Evolutionary conservation across 805 yeast species (phyloP).

Genomic region (Sungouiozyma ichnusensis): DNA sequence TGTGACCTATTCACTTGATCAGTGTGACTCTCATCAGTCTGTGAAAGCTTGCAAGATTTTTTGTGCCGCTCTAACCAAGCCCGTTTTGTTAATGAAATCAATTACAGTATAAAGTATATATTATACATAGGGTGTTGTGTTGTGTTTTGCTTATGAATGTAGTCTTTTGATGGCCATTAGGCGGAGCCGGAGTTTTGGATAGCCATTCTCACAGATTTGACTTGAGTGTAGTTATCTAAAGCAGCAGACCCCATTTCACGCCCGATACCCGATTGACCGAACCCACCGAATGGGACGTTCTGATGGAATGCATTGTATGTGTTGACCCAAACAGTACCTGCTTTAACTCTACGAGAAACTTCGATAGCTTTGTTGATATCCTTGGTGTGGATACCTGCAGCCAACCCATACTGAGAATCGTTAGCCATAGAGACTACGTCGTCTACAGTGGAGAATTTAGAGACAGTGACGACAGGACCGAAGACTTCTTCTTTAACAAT

Average conservation of each 20-base stretch:
- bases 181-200: conserved; percentile 4
- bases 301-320: conserved; percentile 82
- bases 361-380: conserved; percentile 66
- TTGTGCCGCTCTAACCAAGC: no score
- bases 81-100: not conserved
- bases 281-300: conserved; percentile 88
- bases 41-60: no score
- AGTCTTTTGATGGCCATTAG: conserved; percentile 1
- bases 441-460: conserved; percentile 73
- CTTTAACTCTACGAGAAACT: conserved; percentile 62
- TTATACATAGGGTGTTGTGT: not conserved
- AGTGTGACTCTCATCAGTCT: no score
- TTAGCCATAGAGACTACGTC: conserved; percentile 74
- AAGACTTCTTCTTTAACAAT: conserved; percentile 73
- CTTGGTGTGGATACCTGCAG: conserved; percentile 81
- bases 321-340: conserved; percentile 92
- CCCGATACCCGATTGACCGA: conserved; percentile 84
- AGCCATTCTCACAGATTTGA: conserved; percentile 54
- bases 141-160: no score
- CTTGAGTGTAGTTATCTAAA: conserved; percentile 73
- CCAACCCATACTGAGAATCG: conserved; percentile 74
- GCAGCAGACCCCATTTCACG: conserved; percentile 90
- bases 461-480: conserved; percentile 84
- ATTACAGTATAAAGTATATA: not conserved
- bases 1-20: no score